phyloP scores from a whole-genome alignment of 257 asterid genomes.

The Solanum pinnatisectum region DNA sequence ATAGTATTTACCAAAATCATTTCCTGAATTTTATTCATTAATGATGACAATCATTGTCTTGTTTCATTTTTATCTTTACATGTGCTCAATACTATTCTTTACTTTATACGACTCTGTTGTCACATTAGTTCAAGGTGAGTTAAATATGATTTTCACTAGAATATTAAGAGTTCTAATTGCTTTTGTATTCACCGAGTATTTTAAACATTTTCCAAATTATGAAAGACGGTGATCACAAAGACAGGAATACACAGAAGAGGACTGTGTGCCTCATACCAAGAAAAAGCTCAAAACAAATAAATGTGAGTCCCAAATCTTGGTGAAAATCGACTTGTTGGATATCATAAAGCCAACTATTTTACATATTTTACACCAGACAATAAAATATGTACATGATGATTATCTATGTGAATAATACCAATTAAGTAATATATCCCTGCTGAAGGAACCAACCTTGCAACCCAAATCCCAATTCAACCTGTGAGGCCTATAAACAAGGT shows the following conservation, averaged over 20 bases:
- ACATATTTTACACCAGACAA: not conserved
- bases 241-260: not conserved
- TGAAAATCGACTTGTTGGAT: not conserved
- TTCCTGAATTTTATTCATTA: not conserved
- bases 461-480: not conserved
- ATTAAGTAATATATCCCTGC: not conserved
- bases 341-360: not conserved
- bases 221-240: not conserved
- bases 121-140: not conserved
- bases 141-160: not conserved
- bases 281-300: not conserved
- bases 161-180: not conserved
- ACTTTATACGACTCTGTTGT: not conserved
- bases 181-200: not conserved
- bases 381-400: not conserved
- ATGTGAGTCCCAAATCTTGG: not conserved
- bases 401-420: not conserved
- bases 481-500: not conserved
- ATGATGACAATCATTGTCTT: not conserved
- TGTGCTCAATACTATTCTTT: not conserved
- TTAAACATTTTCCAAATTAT: not conserved
- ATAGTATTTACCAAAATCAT: not conserved
- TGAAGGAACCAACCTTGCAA: not conserved
- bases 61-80: not conserved
- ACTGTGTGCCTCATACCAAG: not conserved